Conservation (phyloP, 2,329 filamentous ascomycete genomes). For the Apiospora phragmitis region DNA sequence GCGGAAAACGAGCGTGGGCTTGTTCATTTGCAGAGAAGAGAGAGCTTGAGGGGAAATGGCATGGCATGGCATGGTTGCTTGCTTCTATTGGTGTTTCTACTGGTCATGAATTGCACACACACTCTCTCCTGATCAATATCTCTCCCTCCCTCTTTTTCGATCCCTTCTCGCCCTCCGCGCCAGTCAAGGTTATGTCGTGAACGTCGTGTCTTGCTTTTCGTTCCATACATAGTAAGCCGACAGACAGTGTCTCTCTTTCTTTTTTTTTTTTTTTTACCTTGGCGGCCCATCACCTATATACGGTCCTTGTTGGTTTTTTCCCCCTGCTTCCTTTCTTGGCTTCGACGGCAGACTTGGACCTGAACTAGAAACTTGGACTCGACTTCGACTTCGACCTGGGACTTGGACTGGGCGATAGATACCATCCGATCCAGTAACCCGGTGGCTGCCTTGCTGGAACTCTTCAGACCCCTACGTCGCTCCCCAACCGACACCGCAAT, state of each 20-base stretch:
- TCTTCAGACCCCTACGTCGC: background rate
- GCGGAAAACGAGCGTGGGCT: background rate
- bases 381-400: background rate
- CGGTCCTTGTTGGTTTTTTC: background rate
- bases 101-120: background rate
- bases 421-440: background rate
- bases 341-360: background rate
- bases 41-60: background rate
- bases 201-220: constrained; percentile 8
- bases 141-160: background rate
- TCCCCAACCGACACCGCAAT: background rate
- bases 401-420: background rate
- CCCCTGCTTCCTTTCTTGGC: background rate
- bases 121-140: background rate
- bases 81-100: no score
- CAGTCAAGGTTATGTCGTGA: constrained; percentile 2
- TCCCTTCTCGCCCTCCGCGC: background rate
- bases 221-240: constrained; percentile 2
- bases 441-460: background rate
- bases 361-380: background rate
- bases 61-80: background rate
- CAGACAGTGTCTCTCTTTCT: constrained; percentile 8
- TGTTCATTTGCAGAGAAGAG: background rate
- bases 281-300: background rate
- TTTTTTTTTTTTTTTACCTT: constrained; percentile 2